Percentiles rank a stretch among this genome's conserved stretches.
Evolutionary conservation across 2,329 filamentous ascomycete species (phyloP).

Genomic region (Coniochaeta pulveracea): DNA sequence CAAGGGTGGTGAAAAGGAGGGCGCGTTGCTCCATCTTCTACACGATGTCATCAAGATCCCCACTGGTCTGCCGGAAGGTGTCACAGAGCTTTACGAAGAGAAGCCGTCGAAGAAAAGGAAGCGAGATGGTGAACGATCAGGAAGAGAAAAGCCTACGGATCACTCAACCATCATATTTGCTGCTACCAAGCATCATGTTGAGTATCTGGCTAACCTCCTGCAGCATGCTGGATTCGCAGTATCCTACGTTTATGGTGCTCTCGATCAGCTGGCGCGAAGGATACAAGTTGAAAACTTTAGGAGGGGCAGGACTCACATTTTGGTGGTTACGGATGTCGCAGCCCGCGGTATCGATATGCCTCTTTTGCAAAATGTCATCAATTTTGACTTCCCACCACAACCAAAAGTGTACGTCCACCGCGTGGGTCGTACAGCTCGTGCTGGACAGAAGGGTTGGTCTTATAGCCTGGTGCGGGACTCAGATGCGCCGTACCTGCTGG

Average conservation of each 20-base stretch:
- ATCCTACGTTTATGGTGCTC: constrained; percentile 86
- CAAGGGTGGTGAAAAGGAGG: constrained; percentile 90
- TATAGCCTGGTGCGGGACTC: constrained; percentile 84
- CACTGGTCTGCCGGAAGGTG: constrained; percentile 45
- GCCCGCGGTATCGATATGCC: constrained; percentile 97
- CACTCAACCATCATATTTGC: constrained; percentile 93
- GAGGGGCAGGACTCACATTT: constrained; percentile 70
- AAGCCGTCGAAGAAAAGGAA: constrained; percentile 61
- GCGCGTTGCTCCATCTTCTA: constrained; percentile 76
- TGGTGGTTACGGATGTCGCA: constrained; percentile 94
- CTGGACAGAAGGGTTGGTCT: constrained; percentile 85
- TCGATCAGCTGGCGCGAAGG: constrained; percentile 88
- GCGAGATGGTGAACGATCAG: constrained; percentile 39
- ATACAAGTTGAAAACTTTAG: constrained; percentile 89
- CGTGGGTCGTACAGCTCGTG: constrained; percentile 90
- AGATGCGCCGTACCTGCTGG: constrained; percentile 84
- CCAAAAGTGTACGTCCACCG: constrained; percentile 95
- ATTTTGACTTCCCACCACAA: constrained; percentile 95
- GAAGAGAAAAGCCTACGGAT: constrained; percentile 63
- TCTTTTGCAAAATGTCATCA: constrained; percentile 90
- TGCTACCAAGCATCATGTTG: constrained; percentile 94
- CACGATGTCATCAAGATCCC: constrained; percentile 92
- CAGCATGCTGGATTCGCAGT: constrained; percentile 72
- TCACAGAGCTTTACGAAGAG: constrained; percentile 32
- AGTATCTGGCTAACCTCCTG: constrained; percentile 81